Percentiles rank a stretch among this genome's conserved stretches.
These are phyloP conservation scores for Erysimum cheiranthoides DNA, from an alignment of 345 rosid species.

Conservation along the genomic window DNA sequence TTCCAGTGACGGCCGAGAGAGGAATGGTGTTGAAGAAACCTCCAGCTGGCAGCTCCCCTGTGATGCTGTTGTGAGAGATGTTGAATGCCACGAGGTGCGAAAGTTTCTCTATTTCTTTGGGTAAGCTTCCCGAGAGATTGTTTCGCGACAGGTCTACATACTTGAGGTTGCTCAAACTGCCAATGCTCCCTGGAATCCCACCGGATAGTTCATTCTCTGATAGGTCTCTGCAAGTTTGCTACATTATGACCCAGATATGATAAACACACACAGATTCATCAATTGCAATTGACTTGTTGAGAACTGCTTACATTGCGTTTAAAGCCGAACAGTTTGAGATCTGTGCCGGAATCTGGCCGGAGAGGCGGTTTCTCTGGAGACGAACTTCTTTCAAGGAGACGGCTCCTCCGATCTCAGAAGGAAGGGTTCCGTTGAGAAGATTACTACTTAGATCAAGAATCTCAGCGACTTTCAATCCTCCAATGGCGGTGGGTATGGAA, in stretches of 20 bases:
- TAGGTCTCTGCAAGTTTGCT: conserved; percentile 56
- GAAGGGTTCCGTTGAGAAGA: conserved; percentile 72
- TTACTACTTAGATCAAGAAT: conserved; percentile 78
- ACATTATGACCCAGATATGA: neutral
- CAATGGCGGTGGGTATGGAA: conserved; percentile 63
- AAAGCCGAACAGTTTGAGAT: conserved; percentile 67
- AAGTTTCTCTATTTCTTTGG: conserved; percentile 80
- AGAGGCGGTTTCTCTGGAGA: conserved; percentile 65
- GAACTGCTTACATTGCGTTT: conserved; percentile 66
- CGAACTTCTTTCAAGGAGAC: conserved; percentile 60
- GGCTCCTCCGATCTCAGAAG: conserved; percentile 72
- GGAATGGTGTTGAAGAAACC: conserved; percentile 93
- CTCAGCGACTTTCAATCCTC: conserved; percentile 52
- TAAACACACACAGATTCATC: neutral
- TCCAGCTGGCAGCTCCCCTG: conserved; percentile 89
- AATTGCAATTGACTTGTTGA: conserved; percentile 8
- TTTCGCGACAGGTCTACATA: conserved; percentile 78
- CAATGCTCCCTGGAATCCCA: conserved; percentile 65
- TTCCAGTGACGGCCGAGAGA: conserved; percentile 68
- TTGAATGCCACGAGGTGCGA: conserved; percentile 70
- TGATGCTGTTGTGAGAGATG: conserved; percentile 78
- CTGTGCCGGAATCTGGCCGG: conserved; percentile 70
- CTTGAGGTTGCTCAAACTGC: conserved; percentile 64
- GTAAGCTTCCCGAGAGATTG: conserved; percentile 69
- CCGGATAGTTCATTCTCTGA: conserved; percentile 77